Conservation (phyloP, 169 alveolate species). For the Toxoplasma gondii region DNA sequence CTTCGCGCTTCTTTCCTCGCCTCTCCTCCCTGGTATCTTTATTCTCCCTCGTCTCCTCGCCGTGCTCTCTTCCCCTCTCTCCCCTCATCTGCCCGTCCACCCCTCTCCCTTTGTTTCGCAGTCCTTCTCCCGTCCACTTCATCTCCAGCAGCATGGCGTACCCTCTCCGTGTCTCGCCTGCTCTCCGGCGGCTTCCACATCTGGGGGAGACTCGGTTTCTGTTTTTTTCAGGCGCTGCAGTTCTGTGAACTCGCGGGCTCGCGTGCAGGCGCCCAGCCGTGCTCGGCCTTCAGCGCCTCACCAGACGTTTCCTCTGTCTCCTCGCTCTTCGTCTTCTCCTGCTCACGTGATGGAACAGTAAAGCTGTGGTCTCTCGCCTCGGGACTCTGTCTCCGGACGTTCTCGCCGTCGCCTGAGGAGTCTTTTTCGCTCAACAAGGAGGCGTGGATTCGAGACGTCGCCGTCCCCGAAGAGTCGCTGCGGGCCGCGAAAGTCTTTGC, state of each 20-base stretch:
- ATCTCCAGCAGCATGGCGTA: no score
- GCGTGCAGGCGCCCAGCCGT: not conserved
- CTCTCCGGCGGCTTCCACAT: no score
- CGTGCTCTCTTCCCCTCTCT: no score
- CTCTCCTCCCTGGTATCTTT: not conserved
- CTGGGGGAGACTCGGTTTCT: no score
- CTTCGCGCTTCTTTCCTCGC: not conserved
- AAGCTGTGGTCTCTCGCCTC: conserved; percentile 48
- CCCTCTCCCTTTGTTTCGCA: no score
- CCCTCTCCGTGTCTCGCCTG: no score
- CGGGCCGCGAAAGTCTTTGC: conserved; percentile 50
- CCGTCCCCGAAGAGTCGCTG: conserved; percentile 40
- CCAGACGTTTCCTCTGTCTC: not conserved
- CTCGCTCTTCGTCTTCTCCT: conserved; percentile 2
- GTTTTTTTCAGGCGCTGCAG: not conserved
- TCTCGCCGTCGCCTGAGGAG: conserved; percentile 25
- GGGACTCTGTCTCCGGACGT: conserved; percentile 46
- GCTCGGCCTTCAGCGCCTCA: not conserved
- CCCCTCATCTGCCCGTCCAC: no score
- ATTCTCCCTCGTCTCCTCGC: not conserved
- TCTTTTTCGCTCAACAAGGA: not conserved
- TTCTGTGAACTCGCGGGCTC: not conserved
- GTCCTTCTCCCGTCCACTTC: no score
- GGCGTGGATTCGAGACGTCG: conserved; percentile 48
- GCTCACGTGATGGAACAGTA: conserved; percentile 55